A percentile compares a stretch with the other conserved stretches of the same genome.
Conservation (phyloP, 2,329 filamentous ascomycete genomes). For the Hymenoscyphus occultus region DNA sequence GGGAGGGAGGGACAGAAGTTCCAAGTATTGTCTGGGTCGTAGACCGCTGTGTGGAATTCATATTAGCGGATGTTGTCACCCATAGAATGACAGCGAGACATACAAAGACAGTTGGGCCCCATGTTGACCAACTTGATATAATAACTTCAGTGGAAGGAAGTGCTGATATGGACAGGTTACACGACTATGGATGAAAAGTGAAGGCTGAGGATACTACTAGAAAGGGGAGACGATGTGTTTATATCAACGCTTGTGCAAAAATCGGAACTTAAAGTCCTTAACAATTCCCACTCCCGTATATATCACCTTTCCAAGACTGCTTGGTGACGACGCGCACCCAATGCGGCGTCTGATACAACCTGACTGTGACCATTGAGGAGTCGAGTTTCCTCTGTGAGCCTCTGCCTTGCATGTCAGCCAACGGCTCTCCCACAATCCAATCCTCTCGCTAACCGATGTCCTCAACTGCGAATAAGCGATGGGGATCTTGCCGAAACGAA, state of each 20-base stretch:
- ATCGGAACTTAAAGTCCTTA: neutral
- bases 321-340: constrained; percentile 1
- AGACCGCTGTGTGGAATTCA: neutral
- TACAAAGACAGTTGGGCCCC: constrained; percentile 7
- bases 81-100: neutral
- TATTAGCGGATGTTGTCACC: neutral
- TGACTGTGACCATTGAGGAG: neutral
- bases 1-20: constrained; percentile 38
- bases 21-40: constrained; percentile 24
- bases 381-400: neutral
- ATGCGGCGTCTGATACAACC: neutral
- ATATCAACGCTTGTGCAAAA: neutral
- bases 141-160: neutral
- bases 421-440: neutral
- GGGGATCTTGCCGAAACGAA: constrained; percentile 3
- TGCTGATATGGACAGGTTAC: neutral
- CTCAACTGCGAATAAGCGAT: constrained; percentile 1
- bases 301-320: neutral
- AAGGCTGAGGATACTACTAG: neutral
- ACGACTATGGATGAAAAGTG: neutral
- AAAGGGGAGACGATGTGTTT: constrained; percentile 1
- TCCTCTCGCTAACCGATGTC: constrained; percentile 6
- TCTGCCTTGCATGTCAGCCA: constrained; percentile 2
- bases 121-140: neutral
- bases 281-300: neutral